Conservation (phyloP, 306 rosid genomes). For the Quercus robur region DNA sequence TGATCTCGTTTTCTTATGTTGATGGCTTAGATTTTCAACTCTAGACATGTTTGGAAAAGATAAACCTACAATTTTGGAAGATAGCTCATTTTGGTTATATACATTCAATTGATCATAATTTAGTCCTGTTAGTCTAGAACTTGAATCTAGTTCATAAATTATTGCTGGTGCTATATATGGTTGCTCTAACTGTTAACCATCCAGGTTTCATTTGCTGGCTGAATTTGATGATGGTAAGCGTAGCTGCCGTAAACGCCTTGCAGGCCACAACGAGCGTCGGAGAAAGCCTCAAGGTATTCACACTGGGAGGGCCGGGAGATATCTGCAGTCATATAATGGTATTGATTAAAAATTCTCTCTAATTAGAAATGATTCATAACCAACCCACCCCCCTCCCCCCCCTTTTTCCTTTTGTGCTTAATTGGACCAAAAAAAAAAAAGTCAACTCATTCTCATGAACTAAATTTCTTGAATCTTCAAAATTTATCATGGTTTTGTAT, state of each 20-base stretch:
- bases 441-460: background rate
- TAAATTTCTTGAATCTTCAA: constrained; percentile 5
- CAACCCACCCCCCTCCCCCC: background rate
- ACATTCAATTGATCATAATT: background rate
- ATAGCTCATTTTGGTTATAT: background rate
- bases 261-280: constrained; percentile 88
- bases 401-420: background rate
- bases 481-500: background rate
- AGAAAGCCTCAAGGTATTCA: constrained; percentile 74
- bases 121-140: background rate
- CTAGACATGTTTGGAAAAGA: constrained; percentile 5
- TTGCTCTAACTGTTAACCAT: constrained; percentile 30
- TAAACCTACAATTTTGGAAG: background rate
- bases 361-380: background rate
- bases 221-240: constrained; percentile 96
- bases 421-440: background rate
- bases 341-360: constrained; percentile 21
- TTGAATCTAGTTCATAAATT: background rate
- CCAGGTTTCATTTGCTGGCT: constrained; percentile 86
- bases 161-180: constrained; percentile 17
- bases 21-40: background rate
- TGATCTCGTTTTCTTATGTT: background rate
- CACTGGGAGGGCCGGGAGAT: constrained; percentile 54
- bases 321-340: constrained; percentile 72
- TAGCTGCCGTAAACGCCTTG: constrained; percentile 92